Evolutionary conservation across 345 rosid genomes (phyloP), one percentile per base, ranked within the genome.

Genomic region (Lagerstroemia speciosa): DNA sequence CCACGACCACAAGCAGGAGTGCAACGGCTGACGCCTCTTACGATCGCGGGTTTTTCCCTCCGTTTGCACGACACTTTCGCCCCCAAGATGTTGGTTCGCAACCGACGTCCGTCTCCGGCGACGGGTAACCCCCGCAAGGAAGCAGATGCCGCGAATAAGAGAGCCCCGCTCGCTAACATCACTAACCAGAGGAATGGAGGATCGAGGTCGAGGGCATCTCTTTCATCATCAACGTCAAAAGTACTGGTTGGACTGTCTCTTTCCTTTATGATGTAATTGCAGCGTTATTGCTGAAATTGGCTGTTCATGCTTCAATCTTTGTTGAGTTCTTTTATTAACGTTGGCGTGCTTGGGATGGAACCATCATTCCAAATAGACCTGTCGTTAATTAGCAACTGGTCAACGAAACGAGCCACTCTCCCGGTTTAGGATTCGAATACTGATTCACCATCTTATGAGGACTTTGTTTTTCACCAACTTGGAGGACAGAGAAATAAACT

Each of bases 101-200:
- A 77, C n/a, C 81, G 81, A 55, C 79, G 79, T 1, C 64, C 78
- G 46, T 79, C 85, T 36, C 73, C 82, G 5, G 74, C 86, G 14
- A 67, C 87, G 68, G 87, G 76, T 72, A 80, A 77, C 71, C 66
- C 43, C 27, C 78, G 82, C 37, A 81, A 83, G 78, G 69, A 69
- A 38, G 65, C 74, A 31, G 74, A 79, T 20, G 71, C 74, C 41
- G 72, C 76, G 41, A 89, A 85, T 85, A 86, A 86, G 80, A 83
- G 97, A 17, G 69, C 52, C 29, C 72, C 72, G 45, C 72, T 92
- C 33, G 70, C 81, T 61, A 87, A 92, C 73, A 79, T 92, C 68
- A 83, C 93, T 0, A 92, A 90, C 76, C 85, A 78, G 12, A 90
- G 76, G 76, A 29, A 14, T 40, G 67, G 43, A 3, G 30, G 50